These are phyloP conservation scores for Saccharomyces eubayanus DNA, from an alignment of 805 yeast species.

Conservation along the genomic window DNA sequence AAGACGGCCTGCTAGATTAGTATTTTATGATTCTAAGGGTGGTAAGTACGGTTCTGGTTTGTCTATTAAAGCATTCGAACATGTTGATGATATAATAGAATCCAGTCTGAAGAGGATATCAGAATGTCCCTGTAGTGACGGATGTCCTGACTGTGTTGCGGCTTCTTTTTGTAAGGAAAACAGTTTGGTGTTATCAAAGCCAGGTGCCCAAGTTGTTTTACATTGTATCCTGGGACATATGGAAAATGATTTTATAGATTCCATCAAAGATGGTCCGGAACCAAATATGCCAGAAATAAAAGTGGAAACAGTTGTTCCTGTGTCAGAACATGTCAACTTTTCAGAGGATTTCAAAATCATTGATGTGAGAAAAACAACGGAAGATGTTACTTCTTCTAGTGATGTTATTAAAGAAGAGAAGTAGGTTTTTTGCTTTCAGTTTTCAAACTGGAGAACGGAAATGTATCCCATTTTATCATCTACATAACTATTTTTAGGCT, in stretches of 20 bases:
- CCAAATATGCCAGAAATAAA: conserved; percentile 58
- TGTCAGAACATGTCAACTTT: conserved; percentile 47
- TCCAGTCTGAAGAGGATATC: conserved; percentile 52
- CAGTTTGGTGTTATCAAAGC: conserved; percentile 76
- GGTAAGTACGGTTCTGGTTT: conserved; percentile 76
- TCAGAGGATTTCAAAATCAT: conserved; percentile 52
- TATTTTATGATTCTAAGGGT: conserved; percentile 78
- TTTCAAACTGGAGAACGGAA: neutral
- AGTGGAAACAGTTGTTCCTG: conserved; percentile 62
- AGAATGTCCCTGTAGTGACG: conserved; percentile 62
- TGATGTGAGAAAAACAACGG: conserved; percentile 27
- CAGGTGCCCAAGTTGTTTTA: conserved; percentile 68
- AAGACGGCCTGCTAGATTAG: conserved; percentile 76
- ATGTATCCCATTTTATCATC: neutral
- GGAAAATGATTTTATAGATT: conserved; percentile 20
- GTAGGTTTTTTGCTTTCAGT: neutral
- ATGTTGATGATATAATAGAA: conserved; percentile 55
- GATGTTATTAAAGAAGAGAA: neutral
- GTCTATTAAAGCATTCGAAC: conserved; percentile 69
- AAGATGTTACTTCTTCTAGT: neutral
- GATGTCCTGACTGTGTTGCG: conserved; percentile 77
- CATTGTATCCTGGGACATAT: conserved; percentile 51
- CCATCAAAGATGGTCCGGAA: conserved; percentile 64
- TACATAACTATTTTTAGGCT: neutral
- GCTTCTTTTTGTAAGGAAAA: conserved; percentile 74